These are phyloP conservation scores for Borealophlyctis nickersoniae DNA, from an alignment of 192 early-diverging fungal species.

Conservation along the genomic window DNA sequence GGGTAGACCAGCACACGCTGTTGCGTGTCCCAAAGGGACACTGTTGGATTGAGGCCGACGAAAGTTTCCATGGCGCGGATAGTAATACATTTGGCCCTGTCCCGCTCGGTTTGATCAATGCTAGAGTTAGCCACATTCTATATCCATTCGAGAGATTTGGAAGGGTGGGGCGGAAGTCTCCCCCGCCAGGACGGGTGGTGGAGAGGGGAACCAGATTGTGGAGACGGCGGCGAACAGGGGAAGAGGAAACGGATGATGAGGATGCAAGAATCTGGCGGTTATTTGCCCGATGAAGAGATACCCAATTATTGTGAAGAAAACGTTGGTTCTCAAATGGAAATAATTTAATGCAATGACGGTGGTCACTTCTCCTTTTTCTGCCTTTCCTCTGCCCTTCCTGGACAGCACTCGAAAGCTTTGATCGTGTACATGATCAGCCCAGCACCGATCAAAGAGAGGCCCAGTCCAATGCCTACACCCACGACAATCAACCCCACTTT, in stretches of 20 bases:
- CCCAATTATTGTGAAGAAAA: too few relatives aligned
- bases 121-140: conserved; percentile 56
- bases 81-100: conserved; percentile 78
- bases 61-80: conserved; percentile 76
- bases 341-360: too few relatives aligned
- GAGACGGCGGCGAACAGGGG: not conserved
- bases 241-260: not conserved
- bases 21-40: conserved; percentile 72
- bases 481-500: conserved; percentile 18
- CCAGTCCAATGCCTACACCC: conserved; percentile 13
- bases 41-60: conserved; percentile 86
- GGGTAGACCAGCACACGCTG: conserved; percentile 17
- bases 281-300: too few relatives aligned
- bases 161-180: conserved; percentile 26
- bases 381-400: too few relatives aligned
- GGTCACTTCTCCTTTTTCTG: too few relatives aligned
- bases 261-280: too few relatives aligned
- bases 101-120: conserved; percentile 65
- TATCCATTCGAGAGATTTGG: conserved; percentile 71
- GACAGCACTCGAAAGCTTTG: too few relatives aligned
- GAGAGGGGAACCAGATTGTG: not conserved
- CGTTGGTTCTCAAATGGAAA: too few relatives aligned
- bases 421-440: conserved; percentile 16
- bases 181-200: conserved; percentile 19
- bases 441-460: conserved; percentile 9